Conservation (phyloP, 345 rosid genomes). For the Litchi chinensis region DNA sequence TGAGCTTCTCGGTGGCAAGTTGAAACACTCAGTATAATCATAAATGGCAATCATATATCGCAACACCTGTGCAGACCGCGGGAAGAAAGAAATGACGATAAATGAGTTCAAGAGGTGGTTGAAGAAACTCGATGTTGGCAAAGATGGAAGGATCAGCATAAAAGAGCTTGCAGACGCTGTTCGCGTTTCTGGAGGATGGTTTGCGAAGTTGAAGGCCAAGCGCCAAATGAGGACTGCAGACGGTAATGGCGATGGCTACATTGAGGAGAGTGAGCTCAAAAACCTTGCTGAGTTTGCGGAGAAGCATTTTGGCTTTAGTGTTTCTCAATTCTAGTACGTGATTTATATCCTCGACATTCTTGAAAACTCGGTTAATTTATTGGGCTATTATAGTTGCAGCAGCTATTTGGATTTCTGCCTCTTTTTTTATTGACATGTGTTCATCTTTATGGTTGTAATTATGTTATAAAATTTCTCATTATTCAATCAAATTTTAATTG, state of each 20-base stretch:
- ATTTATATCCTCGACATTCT: too few relatives aligned
- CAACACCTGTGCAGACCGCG: not conserved
- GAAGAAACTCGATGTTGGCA: constrained; percentile 8
- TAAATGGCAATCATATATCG: not conserved
- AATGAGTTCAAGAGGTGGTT: constrained; percentile 21
- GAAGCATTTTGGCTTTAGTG: constrained; percentile 23
- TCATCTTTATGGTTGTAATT: too few relatives aligned
- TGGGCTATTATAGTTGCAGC: too few relatives aligned
- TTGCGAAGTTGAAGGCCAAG: constrained; percentile 16
- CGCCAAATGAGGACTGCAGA: not conserved
- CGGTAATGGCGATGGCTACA: constrained; percentile 14
- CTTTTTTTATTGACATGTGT: too few relatives aligned
- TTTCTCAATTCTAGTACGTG: not conserved
- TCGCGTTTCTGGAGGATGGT: constrained; percentile 1
- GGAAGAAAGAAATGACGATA: constrained; percentile 8
- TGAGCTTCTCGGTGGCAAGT: too few relatives aligned
- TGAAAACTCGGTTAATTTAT: too few relatives aligned
- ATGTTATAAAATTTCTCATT: too few relatives aligned
- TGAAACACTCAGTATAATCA: too few relatives aligned
- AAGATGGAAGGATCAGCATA: constrained; percentile 11
- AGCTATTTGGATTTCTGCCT: too few relatives aligned
- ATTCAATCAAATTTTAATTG: too few relatives aligned
- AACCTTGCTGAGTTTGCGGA: constrained; percentile 26
- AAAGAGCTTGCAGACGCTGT: constrained; percentile 14
- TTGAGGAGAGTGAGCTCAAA: constrained; percentile 19